Base-by-base conservation (phyloP, 805 yeast genomes). In the Saccharomycopsis sp. region DNA sequence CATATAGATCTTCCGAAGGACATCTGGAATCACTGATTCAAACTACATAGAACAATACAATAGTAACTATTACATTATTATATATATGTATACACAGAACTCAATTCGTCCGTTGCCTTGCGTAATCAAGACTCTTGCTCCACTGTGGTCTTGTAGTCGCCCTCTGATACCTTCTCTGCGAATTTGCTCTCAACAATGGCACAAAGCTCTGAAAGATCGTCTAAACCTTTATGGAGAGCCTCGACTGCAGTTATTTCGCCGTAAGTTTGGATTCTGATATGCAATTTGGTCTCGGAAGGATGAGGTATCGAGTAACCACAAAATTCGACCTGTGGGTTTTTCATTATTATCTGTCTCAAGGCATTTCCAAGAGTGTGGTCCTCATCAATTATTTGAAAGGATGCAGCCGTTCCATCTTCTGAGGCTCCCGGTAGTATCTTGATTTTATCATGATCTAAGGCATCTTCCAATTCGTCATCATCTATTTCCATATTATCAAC, bases 231-330 rank as follows among this genome's bases (percentile, higher is more conserved):
- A 66, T 89, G 91, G 50, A 94, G 78, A 1, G 97, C 98, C 70
- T 92, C 96, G 46, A 89, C 83, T 2, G 98, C 98, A 2, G 97
- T 85, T 63, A 82, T 79, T 7, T 75, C 74, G 34, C 84, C 97
- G 68, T 91, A 91, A 0, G 99, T 94, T 75, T 94, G 99, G 62
- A 94, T 90, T 74, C 99, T 83, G 58, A 94, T 71, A 73, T 94
- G 90, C 73, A 94, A 76, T 64, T 87, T 86, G 61, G 89, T 79
- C 73, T 94, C 99, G 40, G 97, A 89, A 18, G 99, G 99, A 73
- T 94, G 99, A 9, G 99, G 99, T 64, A 94, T 94, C 50, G 97
- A 90, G 74, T 94, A 94, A 57, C 99, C 99, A 69, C 98, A 92
- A 71, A 94, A 94, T 69, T 94, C 99, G 24, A 94, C 99, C 64